These are phyloP conservation scores for Drosera spatulata DNA, from an alignment of 179 eudicot species.

Conservation along the genomic window DNA sequence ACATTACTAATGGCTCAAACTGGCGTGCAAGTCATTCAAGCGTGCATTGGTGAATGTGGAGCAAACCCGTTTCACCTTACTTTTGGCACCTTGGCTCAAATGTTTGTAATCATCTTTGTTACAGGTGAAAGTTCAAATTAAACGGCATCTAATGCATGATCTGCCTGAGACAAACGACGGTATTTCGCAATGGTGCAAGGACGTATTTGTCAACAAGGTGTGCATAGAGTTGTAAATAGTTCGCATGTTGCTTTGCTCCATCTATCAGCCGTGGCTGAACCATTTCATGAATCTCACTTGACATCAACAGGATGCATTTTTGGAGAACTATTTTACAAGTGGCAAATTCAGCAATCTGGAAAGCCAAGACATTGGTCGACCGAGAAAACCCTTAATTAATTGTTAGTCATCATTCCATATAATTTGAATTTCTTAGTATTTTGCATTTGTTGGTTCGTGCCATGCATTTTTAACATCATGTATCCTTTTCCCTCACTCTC, in stretches of 20 bases:
- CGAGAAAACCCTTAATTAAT: conserved; percentile 39
- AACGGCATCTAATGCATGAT: conserved; percentile 54
- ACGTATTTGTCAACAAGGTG: conserved; percentile 55
- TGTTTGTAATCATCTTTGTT: background rate
- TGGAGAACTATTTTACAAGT: conserved; percentile 40
- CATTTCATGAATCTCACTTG: no score
- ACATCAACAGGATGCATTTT: conserved; percentile 41
- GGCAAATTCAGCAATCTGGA: conserved; percentile 34
- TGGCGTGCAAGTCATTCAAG: no score
- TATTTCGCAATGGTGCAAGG: conserved; percentile 67
- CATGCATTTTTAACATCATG: no score
- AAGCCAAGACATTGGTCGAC: conserved; percentile 47
- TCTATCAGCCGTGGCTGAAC: no score
- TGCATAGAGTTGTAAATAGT: no score
- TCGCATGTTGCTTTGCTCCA: no score
- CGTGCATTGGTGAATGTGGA: no score
- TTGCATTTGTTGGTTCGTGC: no score
- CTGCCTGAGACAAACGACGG: conserved; percentile 45
- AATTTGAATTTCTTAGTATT: background rate
- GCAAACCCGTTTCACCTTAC: no score
- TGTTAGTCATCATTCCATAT: conserved; percentile 21
- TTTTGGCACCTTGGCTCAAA: no score
- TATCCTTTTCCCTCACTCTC: no score
- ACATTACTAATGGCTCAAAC: no score
- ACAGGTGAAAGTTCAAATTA: conserved; percentile 48